Percentiles rank a stretch among this genome's conserved stretches.
phyloP scores from a whole-genome alignment of 2,329 filamentous ascomycete genomes.

The Hypoxylon sp. region DNA sequence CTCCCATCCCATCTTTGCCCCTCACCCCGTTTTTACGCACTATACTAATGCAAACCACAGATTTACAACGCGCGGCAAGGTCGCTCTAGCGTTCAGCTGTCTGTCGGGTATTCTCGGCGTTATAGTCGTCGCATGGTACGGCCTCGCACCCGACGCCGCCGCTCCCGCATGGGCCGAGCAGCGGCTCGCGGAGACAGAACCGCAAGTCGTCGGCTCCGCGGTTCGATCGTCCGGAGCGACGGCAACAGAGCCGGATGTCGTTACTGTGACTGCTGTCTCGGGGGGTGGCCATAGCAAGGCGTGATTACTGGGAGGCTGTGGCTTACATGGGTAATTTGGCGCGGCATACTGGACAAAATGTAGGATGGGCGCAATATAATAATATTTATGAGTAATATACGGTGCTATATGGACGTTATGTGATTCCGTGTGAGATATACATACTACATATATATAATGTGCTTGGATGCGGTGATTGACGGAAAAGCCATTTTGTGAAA shows the following conservation, averaged over 20 bases:
- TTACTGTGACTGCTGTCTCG: conserved; percentile 26
- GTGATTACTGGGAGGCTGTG: not conserved
- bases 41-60: conserved; percentile 50
- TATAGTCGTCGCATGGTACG: conserved; percentile 77
- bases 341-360: not conserved
- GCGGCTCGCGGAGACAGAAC: conserved; percentile 29
- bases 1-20: not conserved
- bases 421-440: not conserved
- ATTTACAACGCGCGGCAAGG: conserved; percentile 79
- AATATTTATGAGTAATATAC: conserved; percentile 10
- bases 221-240: conserved; percentile 23
- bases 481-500: not conserved
- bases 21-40: conserved; percentile 1
- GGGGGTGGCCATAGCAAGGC: conserved; percentile 24
- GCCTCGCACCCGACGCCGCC: conserved; percentile 58
- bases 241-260: conserved; percentile 22
- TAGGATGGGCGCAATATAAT: conserved; percentile 1
- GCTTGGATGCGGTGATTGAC: not conserved
- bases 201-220: conserved; percentile 16
- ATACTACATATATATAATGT: not conserved
- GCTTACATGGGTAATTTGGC: not conserved
- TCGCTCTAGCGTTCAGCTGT: conserved; percentile 81
- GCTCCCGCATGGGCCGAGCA: conserved; percentile 28
- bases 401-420: not conserved
- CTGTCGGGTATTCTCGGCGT: conserved; percentile 79